A percentile compares a stretch with the other conserved stretches of the same genome.
Evolutionary conservation across 768 basidiomycete genomes (phyloP).

Genomic region (Sporobolomyces roseus): DNA sequence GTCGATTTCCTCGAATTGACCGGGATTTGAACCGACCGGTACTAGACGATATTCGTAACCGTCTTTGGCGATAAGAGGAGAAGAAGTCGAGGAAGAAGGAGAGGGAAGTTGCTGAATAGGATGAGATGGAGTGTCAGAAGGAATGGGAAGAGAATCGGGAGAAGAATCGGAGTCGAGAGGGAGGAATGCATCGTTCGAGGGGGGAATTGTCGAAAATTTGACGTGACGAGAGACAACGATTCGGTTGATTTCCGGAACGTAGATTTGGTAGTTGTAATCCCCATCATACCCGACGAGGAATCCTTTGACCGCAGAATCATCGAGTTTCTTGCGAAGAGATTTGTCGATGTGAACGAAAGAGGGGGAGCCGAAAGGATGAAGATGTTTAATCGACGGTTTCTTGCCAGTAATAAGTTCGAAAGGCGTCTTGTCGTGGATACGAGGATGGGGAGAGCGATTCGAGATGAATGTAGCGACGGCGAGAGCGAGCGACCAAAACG

Average conservation of each 20-base stretch:
- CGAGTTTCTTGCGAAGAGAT: neutral
- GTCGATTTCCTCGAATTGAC: constrained; percentile 3
- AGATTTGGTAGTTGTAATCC: constrained; percentile 6
- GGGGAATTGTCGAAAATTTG: constrained; percentile 5
- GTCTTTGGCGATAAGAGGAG: neutral
- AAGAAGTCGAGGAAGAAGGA: neutral
- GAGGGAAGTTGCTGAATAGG: neutral
- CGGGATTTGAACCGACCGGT: neutral
- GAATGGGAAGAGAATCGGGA: neutral
- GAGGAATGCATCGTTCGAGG: neutral
- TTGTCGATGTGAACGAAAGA: neutral
- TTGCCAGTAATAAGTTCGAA: neutral
- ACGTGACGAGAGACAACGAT: constrained; percentile 3
- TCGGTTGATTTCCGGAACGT: neutral
- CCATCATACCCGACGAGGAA: constrained; percentile 18
- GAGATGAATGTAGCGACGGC: neutral
- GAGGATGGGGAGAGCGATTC: neutral
- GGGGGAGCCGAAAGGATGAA: neutral
- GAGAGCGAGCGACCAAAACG: neutral
- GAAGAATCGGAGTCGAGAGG: neutral
- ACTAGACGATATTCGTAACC: neutral
- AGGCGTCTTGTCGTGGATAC: neutral
- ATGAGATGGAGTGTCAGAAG: neutral
- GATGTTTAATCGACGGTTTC: neutral
- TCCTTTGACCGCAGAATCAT: neutral